phyloP scores from a whole-genome alignment of 768 basidiomycete genomes.

The Phlegmacium glaucopus region DNA sequence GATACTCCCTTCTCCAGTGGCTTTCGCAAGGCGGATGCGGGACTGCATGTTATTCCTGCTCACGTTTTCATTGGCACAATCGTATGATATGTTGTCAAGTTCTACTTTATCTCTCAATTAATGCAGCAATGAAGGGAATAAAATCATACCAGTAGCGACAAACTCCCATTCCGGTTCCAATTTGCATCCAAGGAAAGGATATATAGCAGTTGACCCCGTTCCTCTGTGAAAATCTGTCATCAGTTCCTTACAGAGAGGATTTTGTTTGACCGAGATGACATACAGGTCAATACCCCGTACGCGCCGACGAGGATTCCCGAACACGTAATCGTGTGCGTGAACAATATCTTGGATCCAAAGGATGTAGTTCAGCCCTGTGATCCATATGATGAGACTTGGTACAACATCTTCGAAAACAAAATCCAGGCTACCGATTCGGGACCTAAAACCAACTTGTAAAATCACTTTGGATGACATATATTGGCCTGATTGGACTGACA shows the following conservation, averaged over 20 bases:
- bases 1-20: conserved; percentile 36
- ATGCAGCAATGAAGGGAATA: neutral
- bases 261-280: conserved; percentile 15
- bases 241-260: neutral
- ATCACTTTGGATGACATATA: neutral
- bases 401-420: too few species aligned
- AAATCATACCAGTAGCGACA: conserved; percentile 60
- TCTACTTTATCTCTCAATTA: conserved; percentile 41
- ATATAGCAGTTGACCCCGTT: conserved; percentile 89
- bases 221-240: conserved; percentile 55
- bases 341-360: conserved; percentile 80
- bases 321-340: conserved; percentile 20
- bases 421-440: conserved; percentile 59
- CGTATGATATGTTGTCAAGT: conserved; percentile 61
- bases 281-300: conserved; percentile 74
- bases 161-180: conserved; percentile 54
- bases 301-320: conserved; percentile 5
- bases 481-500: conserved; percentile 45
- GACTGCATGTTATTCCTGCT: conserved; percentile 48
- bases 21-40: conserved; percentile 46
- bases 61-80: conserved; percentile 56
- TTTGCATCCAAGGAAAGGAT: conserved; percentile 71
- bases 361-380: conserved; percentile 78
- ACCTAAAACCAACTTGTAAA: conserved; percentile 37
- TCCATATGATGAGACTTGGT: neutral